Evolutionary conservation across 1,284 basidiomycete genomes (phyloP), one percentile per base, ranked within the genome.

Genomic region (Takashimella tepidaria): DNA sequence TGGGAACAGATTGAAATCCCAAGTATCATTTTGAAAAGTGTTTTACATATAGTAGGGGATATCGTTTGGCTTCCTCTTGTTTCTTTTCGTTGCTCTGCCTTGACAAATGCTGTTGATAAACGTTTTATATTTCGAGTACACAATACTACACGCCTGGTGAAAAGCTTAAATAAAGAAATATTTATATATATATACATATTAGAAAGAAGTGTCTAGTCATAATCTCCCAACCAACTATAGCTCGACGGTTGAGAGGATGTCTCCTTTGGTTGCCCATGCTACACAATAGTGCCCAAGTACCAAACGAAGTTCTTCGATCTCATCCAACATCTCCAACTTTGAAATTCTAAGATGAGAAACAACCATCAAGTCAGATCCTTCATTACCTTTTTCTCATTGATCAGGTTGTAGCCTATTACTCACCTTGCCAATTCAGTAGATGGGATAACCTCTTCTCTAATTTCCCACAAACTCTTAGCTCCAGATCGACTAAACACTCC

Each of bases 291-390:
- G 92, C 3, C 79, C 79, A 27, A 95, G 77, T 1, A 96, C 87
- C 2, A 97, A 81, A 49, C 91, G 86, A 19, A 96, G 80, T 72
- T 97, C 92, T 70, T 97, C 92, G 12, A 91, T 79, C 73, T 96
- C 92, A 66, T 97, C 92, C 5, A 96, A 79, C 72, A 88, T 81
- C 69, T 95, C 92, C 6, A 93, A 77, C 53, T 77, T 79, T 1
- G 85, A 81, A 63, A 92, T 86, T 57, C 89, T 90, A 63, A 37
- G n/a, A 13, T 11, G 55, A 19, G 16, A 19, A 43, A 22, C 21
- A 24, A 26, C 12, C 21, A 47, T 55, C 52, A 45, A 21, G 19
- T 54, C 45, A 51, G 49, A 47, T 24, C 41, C 21, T 22, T 8
- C 49, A 22, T 16, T 27, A 8, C 31, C 16, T 16, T 37, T 37